phyloP scores from a whole-genome alignment of 805 yeast species.

The Brettanomyces anomalus region DNA sequence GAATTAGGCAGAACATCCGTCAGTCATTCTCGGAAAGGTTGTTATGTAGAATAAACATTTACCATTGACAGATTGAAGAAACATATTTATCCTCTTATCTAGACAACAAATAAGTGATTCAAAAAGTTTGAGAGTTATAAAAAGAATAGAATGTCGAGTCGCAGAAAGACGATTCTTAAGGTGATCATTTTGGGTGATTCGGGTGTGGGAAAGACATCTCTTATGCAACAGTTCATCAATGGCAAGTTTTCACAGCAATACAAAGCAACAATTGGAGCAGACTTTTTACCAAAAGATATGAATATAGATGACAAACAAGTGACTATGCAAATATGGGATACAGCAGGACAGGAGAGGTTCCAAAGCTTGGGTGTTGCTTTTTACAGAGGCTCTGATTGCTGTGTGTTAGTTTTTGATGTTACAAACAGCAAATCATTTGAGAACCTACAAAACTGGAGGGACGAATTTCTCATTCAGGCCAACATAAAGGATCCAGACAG shows the following conservation, averaged over 20 bases:
- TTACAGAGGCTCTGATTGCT: constrained; percentile 96
- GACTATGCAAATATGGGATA: constrained; percentile 91
- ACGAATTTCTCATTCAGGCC: constrained; percentile 89
- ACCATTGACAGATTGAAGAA: too few relatives aligned
- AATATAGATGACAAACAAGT: constrained; percentile 75
- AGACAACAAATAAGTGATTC: too few relatives aligned
- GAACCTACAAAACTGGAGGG: constrained; percentile 84
- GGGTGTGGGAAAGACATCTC: constrained; percentile 94
- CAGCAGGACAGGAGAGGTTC: constrained; percentile 98
- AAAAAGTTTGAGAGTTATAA: too few relatives aligned
- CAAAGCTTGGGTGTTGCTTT: constrained; percentile 95
- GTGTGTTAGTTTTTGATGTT: constrained; percentile 92
- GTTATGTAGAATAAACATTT: too few relatives aligned
- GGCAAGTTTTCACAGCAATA: constrained; percentile 92
- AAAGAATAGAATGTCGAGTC: neutral
- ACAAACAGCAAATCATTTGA: constrained; percentile 92
- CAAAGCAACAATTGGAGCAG: constrained; percentile 97
- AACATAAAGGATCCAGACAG: constrained; percentile 89
- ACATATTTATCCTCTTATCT: too few relatives aligned
- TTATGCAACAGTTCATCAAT: constrained; percentile 96
- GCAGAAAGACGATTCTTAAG: constrained; percentile 64
- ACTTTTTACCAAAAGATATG: constrained; percentile 87
- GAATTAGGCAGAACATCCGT: constrained; percentile 27
- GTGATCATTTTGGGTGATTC: constrained; percentile 94
- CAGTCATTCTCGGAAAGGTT: constrained; percentile 36